A percentile compares a stretch with the other conserved stretches of the same genome.
phyloP scores from a whole-genome alignment of 768 basidiomycete species.

The Auriscalpium vulgare region DNA sequence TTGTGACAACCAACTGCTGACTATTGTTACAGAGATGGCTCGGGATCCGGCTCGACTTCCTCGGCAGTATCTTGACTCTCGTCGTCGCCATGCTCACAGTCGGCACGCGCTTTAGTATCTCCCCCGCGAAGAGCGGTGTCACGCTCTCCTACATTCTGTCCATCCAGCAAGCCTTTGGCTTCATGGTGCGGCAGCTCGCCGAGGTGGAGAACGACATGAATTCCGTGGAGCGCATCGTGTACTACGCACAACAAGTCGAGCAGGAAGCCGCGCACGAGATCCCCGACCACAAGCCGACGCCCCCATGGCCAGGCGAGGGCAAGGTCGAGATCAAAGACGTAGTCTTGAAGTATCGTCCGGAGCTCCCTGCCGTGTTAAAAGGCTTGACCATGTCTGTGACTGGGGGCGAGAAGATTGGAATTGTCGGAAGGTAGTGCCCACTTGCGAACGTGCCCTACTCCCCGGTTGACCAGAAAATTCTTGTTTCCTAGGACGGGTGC shows the following conservation, averaged over 20 bases:
- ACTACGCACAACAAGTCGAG: slow-evolving; percentile 75
- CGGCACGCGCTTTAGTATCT: slow-evolving; percentile 63
- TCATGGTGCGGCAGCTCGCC: slow-evolving; percentile 68
- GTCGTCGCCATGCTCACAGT: slow-evolving; percentile 76
- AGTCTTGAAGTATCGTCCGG: slow-evolving; percentile 77
- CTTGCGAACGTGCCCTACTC: slow-evolving; percentile 6
- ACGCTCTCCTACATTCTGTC: slow-evolving; percentile 73
- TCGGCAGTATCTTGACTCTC: slow-evolving; percentile 67
- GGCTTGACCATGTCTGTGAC: slow-evolving; percentile 63
- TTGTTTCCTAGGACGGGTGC: slow-evolving; percentile 54
- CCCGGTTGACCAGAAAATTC: neutral
- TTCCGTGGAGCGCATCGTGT: slow-evolving; percentile 75
- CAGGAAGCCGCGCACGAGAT: slow-evolving; percentile 72
- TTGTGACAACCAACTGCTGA: too few species aligned
- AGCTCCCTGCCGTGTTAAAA: slow-evolving; percentile 83
- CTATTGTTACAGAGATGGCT: slow-evolving; percentile 62
- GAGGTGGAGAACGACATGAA: slow-evolving; percentile 96
- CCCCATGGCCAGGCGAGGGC: slow-evolving; percentile 71
- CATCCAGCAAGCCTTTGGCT: slow-evolving; percentile 72
- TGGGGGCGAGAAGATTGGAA: slow-evolving; percentile 86
- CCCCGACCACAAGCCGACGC: slow-evolving; percentile 47
- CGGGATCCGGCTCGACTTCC: slow-evolving; percentile 80
- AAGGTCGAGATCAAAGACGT: slow-evolving; percentile 68
- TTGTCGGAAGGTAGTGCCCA: slow-evolving; percentile 54
- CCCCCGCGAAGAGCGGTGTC: slow-evolving; percentile 71